Percentiles rank a stretch among this genome's conserved stretches.
These are phyloP conservation scores for Eurotiales sp. DNA, from an alignment of 2,329 filamentous ascomycete genomes.

Conservation along the genomic window DNA sequence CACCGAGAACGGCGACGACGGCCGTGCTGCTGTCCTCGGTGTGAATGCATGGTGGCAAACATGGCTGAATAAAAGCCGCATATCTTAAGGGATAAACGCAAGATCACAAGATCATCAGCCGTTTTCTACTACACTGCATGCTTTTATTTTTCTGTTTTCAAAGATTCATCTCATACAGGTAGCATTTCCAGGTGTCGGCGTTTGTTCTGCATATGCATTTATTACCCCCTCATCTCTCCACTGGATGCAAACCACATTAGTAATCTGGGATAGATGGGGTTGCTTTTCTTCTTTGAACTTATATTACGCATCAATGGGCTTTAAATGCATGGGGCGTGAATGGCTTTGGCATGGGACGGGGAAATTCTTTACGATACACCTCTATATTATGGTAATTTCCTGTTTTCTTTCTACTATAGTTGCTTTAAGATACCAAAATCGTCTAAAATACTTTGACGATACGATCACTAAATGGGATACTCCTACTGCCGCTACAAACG, in stretches of 20 bases:
- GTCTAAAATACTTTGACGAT: too few species aligned
- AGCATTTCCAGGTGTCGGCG: constrained; percentile 8
- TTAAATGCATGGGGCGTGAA: neutral
- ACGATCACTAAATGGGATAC: too few species aligned
- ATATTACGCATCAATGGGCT: neutral
- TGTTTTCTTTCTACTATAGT: neutral
- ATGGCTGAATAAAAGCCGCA: constrained; percentile 46
- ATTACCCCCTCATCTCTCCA: neutral
- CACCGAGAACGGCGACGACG: constrained; percentile 58
- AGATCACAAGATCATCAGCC: too few species aligned
- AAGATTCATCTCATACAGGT: too few species aligned
- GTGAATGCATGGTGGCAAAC: constrained; percentile 59
- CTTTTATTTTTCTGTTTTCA: neutral
- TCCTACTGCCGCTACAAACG: too few species aligned
- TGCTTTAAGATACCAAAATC: neutral
- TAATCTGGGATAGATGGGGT: neutral
- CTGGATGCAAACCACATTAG: neutral
- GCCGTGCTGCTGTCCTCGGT: constrained; percentile 55
- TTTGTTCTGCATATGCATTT: neutral
- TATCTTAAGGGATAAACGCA: too few species aligned
- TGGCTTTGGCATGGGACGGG: neutral
- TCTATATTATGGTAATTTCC: neutral
- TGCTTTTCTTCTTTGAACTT: neutral
- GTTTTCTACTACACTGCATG: too few species aligned
- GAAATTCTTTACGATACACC: neutral